Conservation (phyloP, 768 basidiomycete species). For the Cystofilobasidium ferigula region DNA sequence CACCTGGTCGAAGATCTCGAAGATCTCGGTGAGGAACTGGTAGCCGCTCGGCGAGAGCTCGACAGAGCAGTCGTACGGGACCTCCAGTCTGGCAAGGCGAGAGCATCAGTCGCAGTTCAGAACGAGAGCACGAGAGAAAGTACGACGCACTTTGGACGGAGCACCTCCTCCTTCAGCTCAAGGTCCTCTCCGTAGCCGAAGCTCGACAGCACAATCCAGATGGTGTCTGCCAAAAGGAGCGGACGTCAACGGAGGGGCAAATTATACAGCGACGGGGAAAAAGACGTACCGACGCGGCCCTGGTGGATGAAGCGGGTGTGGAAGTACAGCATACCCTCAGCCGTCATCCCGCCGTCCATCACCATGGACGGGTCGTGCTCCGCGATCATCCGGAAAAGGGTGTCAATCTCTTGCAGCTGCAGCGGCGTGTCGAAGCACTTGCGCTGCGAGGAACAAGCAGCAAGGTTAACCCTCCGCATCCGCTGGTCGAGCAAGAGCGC, state of each 20-base stretch:
- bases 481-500: too few species aligned
- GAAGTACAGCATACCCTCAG: conserved; percentile 83
- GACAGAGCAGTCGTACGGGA: conserved; percentile 84
- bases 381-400: conserved; percentile 85
- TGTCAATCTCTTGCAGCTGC: conserved; percentile 84
- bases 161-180: conserved; percentile 71
- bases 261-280: not conserved
- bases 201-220: conserved; percentile 88
- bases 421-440: conserved; percentile 92
- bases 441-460: too few species aligned
- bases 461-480: too few species aligned
- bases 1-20: conserved; percentile 89
- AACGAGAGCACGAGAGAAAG: not conserved
- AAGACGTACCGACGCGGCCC: conserved; percentile 54
- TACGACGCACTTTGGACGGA: conserved; percentile 67
- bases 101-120: not conserved
- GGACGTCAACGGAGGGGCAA: not conserved
- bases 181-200: conserved; percentile 96
- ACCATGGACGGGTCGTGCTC: conserved; percentile 53
- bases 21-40: conserved; percentile 93
- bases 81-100: conserved; percentile 59
- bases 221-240: conserved; percentile 49
- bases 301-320: conserved; percentile 95
- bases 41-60: conserved; percentile 90
- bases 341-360: conserved; percentile 58